Evolutionary conservation across 192 early-diverging fungal genomes (phyloP), one percentile per base, ranked within the genome.

Genomic region (Tieghemiomyces parasiticus): DNA sequence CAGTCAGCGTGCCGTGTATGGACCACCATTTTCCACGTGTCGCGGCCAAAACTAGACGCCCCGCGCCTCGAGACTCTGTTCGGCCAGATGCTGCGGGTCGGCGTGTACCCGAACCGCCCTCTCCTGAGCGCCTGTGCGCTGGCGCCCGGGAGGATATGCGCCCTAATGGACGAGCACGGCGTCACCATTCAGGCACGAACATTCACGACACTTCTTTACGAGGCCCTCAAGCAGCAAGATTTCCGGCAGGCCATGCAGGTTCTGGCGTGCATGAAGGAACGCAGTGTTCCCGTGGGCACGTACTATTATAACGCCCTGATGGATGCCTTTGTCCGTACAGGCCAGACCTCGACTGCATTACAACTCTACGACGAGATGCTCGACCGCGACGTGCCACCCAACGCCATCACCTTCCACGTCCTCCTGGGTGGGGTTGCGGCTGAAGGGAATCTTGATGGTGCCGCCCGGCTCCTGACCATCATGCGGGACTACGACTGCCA

Each of bases 221-320:
- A 20, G 19, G n/a, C 26, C 4, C 32, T 58, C 4, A 58, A 35
- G 16, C 22, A 13, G 19, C 55, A 34, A 25, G 55, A 58, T 35
- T 58, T 58, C 33, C 34, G 55, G 14, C 33, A 58, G 33, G 55
- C 34, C 55, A 34, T 34, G 34, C 55, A 38, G 2, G 12, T 58
- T 0, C 35, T 58, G 55, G 35, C 34, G 22, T 38, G 35, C n/a
- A 58, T 58, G 55, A 34, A 38, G 1, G 19, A 16, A 9, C 33
- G 35, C 34, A 38, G 32, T 24, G 26, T 58, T 22, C 28, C 13
- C n/a, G 55, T 34, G 4, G n/a, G 24, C 55, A 58, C 19, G 22
- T 58, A 58, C n/a, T 58, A 35, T 35, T 58, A 58, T 34, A 58
- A 58, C 26, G 55, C 55, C 2, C 26, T 58, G 13, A 58, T 58